Evolutionary conservation across 179 eudicot species (phyloP), one percentile per base, ranked within the genome.

Genomic region (Drosera spatulata): DNA sequence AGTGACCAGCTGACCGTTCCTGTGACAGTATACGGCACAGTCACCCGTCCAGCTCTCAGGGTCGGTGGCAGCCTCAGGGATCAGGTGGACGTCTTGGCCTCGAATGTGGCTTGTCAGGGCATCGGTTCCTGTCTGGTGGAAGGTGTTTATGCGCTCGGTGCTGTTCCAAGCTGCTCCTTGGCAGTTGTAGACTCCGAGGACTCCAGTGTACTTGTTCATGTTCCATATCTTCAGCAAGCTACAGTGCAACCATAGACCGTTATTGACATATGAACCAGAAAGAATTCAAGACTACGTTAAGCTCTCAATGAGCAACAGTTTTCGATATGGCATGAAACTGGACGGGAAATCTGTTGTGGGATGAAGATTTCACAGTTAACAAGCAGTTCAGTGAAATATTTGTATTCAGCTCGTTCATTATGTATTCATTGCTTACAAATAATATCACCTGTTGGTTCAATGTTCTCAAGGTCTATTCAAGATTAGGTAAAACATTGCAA

Each of bases 161-260:
- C 56, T 69, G 70, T 78, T 89, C 99, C 99, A 93, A 50, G 99
- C 96, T 55, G 96, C 99, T 39, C 99, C 99, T 77, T 89, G 99
- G 86, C 99, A 93, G 66, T 93, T 93, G 88, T 89, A 93, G 40
- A 93, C 82, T 55, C 95, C 99, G 7, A 93, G 72, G 3, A 93
- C 99, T 54, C 97, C 99, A 22, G 88, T 89, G 79, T 86, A 73
- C 75, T 93, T 89, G 79, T 89, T 89, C 93, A 93, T 86, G 84
- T 83, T 89, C 99, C 97, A 89, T 63, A 93, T 89, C 82, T 93
- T 93, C 79, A 93, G 71, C 70, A 89, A 69, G 79, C 95, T 86
- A 79, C 69, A 73, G 40, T 51, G 57, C 53, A 48, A 43, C 1
- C 39, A 22, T 22, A 22, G 33, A 22, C 33, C 33, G 33, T 22